Conservation (phyloP, 1,139 yeast species). For the Groenewaldozyma auringiensis region DNA sequence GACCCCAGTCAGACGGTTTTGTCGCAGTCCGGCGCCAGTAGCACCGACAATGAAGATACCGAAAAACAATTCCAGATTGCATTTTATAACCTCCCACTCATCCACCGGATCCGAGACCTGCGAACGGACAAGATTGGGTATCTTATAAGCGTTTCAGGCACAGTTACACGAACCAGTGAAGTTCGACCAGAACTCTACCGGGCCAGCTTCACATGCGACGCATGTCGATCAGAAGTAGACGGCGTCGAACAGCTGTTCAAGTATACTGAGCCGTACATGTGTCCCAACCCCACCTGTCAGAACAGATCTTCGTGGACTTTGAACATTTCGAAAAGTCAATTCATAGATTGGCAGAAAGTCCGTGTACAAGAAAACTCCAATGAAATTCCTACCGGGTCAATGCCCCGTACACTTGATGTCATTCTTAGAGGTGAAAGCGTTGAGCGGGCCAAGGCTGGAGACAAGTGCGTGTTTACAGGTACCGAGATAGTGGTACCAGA, state of each 20-base stretch:
- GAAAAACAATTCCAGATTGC: constrained; percentile 85
- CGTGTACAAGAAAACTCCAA: constrained; percentile 91
- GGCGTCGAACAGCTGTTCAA: constrained; percentile 90
- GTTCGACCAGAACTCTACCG: constrained; percentile 90
- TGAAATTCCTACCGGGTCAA: constrained; percentile 97
- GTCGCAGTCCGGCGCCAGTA: constrained; percentile 21
- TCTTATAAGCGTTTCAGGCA: constrained; percentile 80
- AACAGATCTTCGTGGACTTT: constrained; percentile 84
- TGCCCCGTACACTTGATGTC: constrained; percentile 96
- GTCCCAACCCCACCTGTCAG: constrained; percentile 80
- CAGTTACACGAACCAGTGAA: constrained; percentile 94
- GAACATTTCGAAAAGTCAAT: constrained; percentile 74
- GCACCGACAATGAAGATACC: constrained; percentile 35
- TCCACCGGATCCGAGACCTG: constrained; percentile 81
- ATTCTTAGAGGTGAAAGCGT: constrained; percentile 91
- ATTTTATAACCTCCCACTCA: constrained; percentile 76
- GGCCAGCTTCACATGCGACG: constrained; percentile 85
- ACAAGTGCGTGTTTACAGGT: constrained; percentile 90
- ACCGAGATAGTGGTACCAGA: constrained; percentile 95
- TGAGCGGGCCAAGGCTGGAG: constrained; percentile 97
- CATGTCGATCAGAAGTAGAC: constrained; percentile 77
- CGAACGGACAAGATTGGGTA: constrained; percentile 86
- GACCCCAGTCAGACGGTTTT: constrained; percentile 18
- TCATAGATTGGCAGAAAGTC: constrained; percentile 95
- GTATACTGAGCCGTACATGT: constrained; percentile 90